Evolutionary conservation across 257 asterid species (phyloP), one percentile per base, ranked within the genome.

Genomic region (Solanum sitiens): DNA sequence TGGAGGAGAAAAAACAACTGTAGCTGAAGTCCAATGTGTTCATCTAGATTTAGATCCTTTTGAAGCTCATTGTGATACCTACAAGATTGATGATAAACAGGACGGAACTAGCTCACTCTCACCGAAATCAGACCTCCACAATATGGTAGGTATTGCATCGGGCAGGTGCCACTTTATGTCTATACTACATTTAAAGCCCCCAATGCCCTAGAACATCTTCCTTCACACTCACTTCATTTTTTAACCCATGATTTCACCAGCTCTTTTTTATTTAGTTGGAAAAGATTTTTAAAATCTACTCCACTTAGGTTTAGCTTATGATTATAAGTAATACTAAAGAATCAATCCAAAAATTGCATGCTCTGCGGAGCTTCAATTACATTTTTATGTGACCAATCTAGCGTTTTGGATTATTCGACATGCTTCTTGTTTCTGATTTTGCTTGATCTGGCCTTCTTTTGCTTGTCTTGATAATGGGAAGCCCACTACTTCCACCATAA

Each of bases 401-500:
- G 30, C 9, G 11, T 9, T 37, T 30, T 15, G 44, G 42, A 47
- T 79, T 80, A 80, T 32, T 80, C 44, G 42, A 80, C 68, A 47
- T 80, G 70, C 68, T 27, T 86, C 35, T 72, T 32, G 37, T 47
- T 72, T 86, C 84, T 86, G 56, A 86, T 77, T 35, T 86, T 72
- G 39, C 68, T 33, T 75, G 83, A 30, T 86, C 32, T 67, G 65
- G 82, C 40, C 70, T 86, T 47, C 87, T 67, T 86, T 86, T 27
- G 42, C 23, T 86, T 50, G 53, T 50, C 83, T 77, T 23, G 44
- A 33, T 71, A 13, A 80, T 86, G 88, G 84, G 56, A 86, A 85
- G 87, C 86, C 86, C 85, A 59, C 76, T 56, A 44, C 74, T 82
- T 56, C 89, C 85, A 84, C 75, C 74, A 56, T 39, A 25, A 59